Evolutionary conservation across 805 yeast species (phyloP).

Genomic region (Wickerhamia fluorescens): DNA sequence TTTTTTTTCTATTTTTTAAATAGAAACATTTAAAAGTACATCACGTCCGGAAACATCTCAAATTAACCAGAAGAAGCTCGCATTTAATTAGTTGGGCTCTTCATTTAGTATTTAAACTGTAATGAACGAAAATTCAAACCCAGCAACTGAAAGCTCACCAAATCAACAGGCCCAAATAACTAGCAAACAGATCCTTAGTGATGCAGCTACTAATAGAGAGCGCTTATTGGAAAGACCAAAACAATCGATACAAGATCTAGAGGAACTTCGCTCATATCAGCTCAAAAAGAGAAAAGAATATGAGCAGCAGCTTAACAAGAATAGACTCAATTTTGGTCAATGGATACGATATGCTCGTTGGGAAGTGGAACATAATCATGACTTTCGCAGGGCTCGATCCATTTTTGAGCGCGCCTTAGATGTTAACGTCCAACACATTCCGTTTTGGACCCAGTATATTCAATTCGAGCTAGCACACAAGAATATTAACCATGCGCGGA

Average conservation of each 20-base stretch:
- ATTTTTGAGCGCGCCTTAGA: conserved; percentile 81
- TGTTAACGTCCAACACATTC: conserved; percentile 67
- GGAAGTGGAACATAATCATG: conserved; percentile 72
- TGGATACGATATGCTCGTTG: conserved; percentile 91
- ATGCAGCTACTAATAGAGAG: conserved; percentile 23
- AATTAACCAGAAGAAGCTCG: too few species aligned
- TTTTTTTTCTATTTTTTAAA: conserved; percentile 2
- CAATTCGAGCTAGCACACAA: conserved; percentile 67
- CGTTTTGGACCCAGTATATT: conserved; percentile 80
- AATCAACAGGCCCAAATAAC: too few species aligned
- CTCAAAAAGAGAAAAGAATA: conserved; percentile 71
- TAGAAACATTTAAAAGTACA: background rate
- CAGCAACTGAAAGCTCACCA: too few species aligned
- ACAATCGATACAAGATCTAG: conserved; percentile 54
- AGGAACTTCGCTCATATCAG: conserved; percentile 73
- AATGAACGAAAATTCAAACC: too few species aligned
- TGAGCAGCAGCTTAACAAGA: conserved; percentile 82
- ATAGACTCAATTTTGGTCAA: conserved; percentile 73
- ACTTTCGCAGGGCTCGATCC: conserved; percentile 73
- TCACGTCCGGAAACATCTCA: too few species aligned
- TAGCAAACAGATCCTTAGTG: conserved; percentile 30
- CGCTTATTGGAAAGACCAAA: conserved; percentile 20
- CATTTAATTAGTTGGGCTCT: too few species aligned
- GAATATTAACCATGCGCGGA: conserved; percentile 83
- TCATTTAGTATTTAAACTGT: too few species aligned